Evolutionary conservation across 305 asterid genomes (phyloP).

Genomic region (Solanum chacoense): DNA sequence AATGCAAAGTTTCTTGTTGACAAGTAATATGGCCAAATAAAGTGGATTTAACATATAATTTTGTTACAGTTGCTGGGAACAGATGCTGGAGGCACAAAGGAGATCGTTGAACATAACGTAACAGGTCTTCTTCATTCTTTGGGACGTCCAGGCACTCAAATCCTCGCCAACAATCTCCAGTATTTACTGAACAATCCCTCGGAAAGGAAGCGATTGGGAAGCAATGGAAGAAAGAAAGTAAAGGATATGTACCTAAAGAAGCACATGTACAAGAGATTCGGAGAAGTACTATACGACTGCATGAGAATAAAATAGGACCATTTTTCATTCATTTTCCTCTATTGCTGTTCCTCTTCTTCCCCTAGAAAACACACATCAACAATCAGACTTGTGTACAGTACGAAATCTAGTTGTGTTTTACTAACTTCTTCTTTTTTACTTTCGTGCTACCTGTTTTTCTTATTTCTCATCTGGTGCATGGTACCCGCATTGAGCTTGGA

Average conservation of each 20-base stretch:
- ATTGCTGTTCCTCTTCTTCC: not conserved
- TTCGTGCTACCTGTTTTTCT: not conserved
- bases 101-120: conserved; percentile 69
- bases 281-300: conserved; percentile 71
- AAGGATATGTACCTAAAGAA: conserved; percentile 74
- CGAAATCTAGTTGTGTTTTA: not conserved
- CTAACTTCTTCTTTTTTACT: not conserved
- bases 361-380: not conserved
- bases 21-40: not conserved
- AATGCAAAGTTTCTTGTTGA: not conserved
- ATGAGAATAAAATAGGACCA: conserved; percentile 55
- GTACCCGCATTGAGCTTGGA: no score
- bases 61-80: conserved; percentile 80
- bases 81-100: conserved; percentile 90
- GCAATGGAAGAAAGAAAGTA: conserved; percentile 71
- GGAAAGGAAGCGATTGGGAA: conserved; percentile 64
- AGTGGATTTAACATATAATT: not conserved
- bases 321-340: not conserved
- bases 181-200: conserved; percentile 50
- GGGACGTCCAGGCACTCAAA: conserved; percentile 64
- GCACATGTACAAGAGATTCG: conserved; percentile 87
- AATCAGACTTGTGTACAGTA: not conserved
- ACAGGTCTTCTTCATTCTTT: conserved; percentile 84
- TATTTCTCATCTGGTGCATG: no score
- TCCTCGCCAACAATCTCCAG: conserved; percentile 56